Conservation (phyloP, 257 asterid genomes). For the Solanum lycopersicoides region DNA sequence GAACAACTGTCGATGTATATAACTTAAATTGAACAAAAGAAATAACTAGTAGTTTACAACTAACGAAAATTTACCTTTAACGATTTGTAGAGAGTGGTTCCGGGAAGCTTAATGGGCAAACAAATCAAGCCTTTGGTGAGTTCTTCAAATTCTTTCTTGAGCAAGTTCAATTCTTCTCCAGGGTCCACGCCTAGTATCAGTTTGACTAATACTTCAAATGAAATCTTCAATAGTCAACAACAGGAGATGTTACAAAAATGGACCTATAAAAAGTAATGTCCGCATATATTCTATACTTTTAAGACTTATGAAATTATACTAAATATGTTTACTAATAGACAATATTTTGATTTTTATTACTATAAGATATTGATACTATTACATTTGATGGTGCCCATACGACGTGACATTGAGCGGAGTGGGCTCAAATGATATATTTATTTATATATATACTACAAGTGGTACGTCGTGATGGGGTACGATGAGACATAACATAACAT, state of each 20-base stretch:
- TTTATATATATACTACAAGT: not conserved
- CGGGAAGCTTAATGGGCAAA: conserved; percentile 85
- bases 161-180: conserved; percentile 59
- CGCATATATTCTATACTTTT: too few species aligned
- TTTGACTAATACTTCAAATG: conserved; percentile 75
- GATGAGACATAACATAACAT: not conserved
- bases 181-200: conserved; percentile 68
- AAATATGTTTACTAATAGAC: not conserved
- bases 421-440: not conserved
- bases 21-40: too few species aligned
- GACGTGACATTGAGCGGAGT: not conserved
- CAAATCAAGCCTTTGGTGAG: conserved; percentile 86
- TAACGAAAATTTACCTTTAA: conserved; percentile 39
- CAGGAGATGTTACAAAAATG: not conserved
- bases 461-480: not conserved
- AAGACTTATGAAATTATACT: not conserved
- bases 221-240: conserved; percentile 37
- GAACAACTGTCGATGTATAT: too few species aligned
- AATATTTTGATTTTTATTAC: not conserved
- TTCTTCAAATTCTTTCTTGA: conserved; percentile 71
- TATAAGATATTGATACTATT: not conserved
- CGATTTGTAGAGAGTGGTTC: conserved; percentile 73
- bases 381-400: not conserved
- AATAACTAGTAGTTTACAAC: not conserved
- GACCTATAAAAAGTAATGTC: not conserved